These are phyloP conservation scores for Crepidotus variabilis DNA, from an alignment of 768 basidiomycete genomes.

Conservation along the genomic window DNA sequence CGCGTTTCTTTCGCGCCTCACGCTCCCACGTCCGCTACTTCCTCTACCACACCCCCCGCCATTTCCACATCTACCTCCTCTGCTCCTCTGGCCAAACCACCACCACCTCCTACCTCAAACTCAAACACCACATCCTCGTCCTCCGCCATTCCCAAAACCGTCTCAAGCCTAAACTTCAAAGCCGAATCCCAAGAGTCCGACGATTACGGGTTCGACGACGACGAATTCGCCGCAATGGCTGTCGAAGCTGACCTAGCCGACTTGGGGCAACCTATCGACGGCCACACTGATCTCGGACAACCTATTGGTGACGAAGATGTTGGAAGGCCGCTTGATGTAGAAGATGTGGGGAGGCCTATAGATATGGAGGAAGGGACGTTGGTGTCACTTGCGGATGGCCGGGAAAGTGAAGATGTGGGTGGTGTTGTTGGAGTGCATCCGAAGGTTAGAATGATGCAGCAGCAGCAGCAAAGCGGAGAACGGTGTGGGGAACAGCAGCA, in stretches of 20 bases:
- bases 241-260: no score
- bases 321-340: slow-evolving; percentile 40
- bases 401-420: slow-evolving; percentile 3
- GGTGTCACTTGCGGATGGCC: slow-evolving; percentile 14
- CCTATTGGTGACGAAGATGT: slow-evolving; percentile 40
- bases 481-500: no score
- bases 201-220: slow-evolving; percentile 62
- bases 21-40: slow-evolving; percentile 8
- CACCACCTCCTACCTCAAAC: no score
- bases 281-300: slow-evolving; percentile 41
- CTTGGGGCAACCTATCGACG: no score
- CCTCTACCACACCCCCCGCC: no score
- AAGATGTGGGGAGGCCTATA: slow-evolving; percentile 33
- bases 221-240: slow-evolving; percentile 42
- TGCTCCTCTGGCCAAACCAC: no score
- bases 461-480: background rate
- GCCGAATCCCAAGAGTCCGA: slow-evolving; percentile 8
- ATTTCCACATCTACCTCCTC: no score
- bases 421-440: slow-evolving; percentile 4
- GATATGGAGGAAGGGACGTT: slow-evolving; percentile 37
- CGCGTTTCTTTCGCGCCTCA: slow-evolving; percentile 7
- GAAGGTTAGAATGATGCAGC: background rate
- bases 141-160: no score
- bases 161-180: no score
- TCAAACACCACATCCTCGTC: no score